These are phyloP conservation scores for Thelephora aurantiotincta DNA, from an alignment of 768 basidiomycete genomes.

Conservation along the genomic window DNA sequence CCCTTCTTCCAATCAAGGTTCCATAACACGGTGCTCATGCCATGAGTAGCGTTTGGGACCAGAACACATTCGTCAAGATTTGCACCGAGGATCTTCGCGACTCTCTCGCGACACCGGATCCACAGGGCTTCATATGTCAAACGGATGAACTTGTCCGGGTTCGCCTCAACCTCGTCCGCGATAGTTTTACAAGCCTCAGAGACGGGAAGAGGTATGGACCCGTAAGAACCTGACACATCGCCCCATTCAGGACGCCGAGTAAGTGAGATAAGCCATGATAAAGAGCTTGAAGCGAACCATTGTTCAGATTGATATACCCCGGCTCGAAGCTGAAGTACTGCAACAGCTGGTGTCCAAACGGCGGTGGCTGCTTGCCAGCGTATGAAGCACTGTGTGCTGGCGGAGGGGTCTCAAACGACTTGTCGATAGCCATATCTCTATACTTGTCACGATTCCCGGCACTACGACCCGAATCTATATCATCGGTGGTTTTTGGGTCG, in stretches of 20 bases:
- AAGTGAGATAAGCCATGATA: neutral
- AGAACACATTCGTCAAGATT: slow-evolving; percentile 44
- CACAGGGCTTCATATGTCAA: slow-evolving; percentile 22
- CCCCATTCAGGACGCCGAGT: neutral
- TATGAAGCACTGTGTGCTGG: neutral
- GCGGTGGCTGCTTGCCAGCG: slow-evolving; percentile 18
- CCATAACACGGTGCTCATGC: slow-evolving; percentile 48
- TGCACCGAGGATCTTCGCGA: slow-evolving; percentile 36
- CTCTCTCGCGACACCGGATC: slow-evolving; percentile 24
- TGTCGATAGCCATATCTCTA: too few species aligned
- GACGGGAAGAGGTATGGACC: slow-evolving; percentile 40
- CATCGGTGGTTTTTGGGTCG: too few species aligned
- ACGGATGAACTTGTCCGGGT: slow-evolving; percentile 42
- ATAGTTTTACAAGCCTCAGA: slow-evolving; percentile 28
- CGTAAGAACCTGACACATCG: slow-evolving; percentile 35
- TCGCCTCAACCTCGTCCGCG: slow-evolving; percentile 29
- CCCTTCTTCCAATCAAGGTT: slow-evolving; percentile 56
- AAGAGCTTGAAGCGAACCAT: slow-evolving; percentile 27
- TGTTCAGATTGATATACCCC: slow-evolving; percentile 49
- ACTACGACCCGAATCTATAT: too few species aligned
- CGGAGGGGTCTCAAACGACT: too few species aligned
- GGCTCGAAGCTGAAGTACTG: slow-evolving; percentile 43
- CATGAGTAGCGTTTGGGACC: slow-evolving; percentile 48
- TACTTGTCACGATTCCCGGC: too few species aligned
- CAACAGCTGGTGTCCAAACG: slow-evolving; percentile 42